These are phyloP conservation scores for Calonectria pseudoreteaudii DNA, from an alignment of 2,329 filamentous ascomycete genomes.

Conservation along the genomic window DNA sequence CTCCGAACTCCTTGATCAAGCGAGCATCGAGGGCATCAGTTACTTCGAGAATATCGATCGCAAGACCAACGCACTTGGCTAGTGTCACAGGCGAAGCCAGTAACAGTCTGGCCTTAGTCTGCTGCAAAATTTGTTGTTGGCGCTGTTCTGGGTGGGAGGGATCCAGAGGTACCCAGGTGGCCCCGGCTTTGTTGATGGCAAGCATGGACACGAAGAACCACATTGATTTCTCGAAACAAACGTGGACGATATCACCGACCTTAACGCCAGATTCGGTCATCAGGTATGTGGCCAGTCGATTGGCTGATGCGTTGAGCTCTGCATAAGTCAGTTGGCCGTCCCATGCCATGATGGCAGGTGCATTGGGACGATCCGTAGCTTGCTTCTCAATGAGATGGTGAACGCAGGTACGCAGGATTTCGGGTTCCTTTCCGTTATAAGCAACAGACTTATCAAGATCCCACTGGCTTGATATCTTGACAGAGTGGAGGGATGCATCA, in stretches of 20 bases:
- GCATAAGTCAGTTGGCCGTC: constrained; percentile 40
- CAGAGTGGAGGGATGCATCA: not conserved
- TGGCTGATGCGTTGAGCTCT: constrained; percentile 19
- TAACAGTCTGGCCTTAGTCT: constrained; percentile 5
- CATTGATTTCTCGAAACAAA: constrained; percentile 18
- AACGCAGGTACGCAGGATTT: constrained; percentile 11
- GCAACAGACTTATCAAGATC: not conserved
- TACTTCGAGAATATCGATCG: constrained; percentile 2
- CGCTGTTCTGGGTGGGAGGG: constrained; percentile 16
- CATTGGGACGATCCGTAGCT: constrained; percentile 5
- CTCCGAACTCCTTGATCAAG: not conserved
- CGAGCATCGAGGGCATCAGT: not conserved
- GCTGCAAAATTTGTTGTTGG: constrained; percentile 1
- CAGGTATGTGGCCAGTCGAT: constrained; percentile 13
- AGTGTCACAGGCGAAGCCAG: constrained; percentile 12
- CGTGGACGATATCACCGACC: not conserved
- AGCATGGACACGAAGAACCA: not conserved
- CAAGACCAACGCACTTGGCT: not conserved
- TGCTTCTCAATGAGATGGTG: constrained; percentile 34
- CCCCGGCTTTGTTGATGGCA: not conserved
- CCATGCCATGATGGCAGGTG: constrained; percentile 39
- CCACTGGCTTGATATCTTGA: not conserved
- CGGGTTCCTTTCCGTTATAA: not conserved
- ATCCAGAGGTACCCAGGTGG: not conserved
- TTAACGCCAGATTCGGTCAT: not conserved